These are phyloP conservation scores for Fusarium veterinarium DNA, from an alignment of 2,329 filamentous ascomycete species.

Conservation along the genomic window DNA sequence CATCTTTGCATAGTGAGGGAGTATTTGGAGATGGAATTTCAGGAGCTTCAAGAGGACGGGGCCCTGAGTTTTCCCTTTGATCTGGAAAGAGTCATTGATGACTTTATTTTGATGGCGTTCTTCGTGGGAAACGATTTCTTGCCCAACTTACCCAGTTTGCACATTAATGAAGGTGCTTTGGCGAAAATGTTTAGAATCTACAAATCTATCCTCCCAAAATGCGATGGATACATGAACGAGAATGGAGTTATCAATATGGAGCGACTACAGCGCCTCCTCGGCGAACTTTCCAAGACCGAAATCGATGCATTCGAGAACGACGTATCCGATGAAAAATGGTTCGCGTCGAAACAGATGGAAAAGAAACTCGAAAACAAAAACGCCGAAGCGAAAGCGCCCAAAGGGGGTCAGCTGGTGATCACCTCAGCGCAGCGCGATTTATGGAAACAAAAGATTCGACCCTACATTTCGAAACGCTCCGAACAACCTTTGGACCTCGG, in stretches of 20 bases:
- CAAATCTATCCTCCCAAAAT: conserved; percentile 86
- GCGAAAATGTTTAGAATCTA: conserved; percentile 98
- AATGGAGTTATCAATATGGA: conserved; percentile 90
- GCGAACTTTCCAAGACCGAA: conserved; percentile 89
- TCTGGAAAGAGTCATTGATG: conserved; percentile 96
- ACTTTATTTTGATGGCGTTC: conserved; percentile 99
- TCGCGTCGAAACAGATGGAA: conserved; percentile 84
- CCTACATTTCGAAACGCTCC: conserved; percentile 79
- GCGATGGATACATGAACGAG: conserved; percentile 96
- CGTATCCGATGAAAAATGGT: conserved; percentile 89
- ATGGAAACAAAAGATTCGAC: conserved; percentile 83
- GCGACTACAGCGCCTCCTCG: conserved; percentile 79
- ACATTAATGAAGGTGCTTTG: conserved; percentile 98
- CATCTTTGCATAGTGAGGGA: conserved; percentile 98
- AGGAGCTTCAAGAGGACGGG: conserved; percentile 83
- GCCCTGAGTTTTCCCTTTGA: conserved; percentile 83
- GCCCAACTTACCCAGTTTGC: conserved; percentile 92
- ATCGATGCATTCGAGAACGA: conserved; percentile 93
- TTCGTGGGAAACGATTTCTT: conserved; percentile 99
- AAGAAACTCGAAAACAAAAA: conserved; percentile 71
- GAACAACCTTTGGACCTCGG: conserved; percentile 78
- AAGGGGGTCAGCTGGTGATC: conserved; percentile 74
- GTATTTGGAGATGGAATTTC: conserved; percentile 96
- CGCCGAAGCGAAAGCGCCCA: conserved; percentile 63
- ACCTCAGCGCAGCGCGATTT: conserved; percentile 84